Base-by-base conservation (phyloP, 2,329 filamentous ascomycete species). In the Neobulgaria alba region DNA sequence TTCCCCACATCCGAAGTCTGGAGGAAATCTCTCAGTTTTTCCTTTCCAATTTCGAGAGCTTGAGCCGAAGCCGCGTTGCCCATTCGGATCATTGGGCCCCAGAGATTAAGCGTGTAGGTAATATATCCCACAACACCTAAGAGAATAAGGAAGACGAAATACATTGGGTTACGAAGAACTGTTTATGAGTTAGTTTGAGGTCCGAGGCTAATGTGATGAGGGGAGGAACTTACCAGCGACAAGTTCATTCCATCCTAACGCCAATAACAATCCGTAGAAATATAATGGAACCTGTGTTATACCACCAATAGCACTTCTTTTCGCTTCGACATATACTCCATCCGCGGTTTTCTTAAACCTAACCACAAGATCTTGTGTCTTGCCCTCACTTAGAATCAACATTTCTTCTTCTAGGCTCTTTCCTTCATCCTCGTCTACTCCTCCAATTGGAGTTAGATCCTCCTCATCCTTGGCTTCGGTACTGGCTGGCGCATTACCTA, bases 281-380 rank as follows among this genome's bases (percentile, higher is more conserved):
- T 95, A 96, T 47, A 94, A 67, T 4, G 92, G 92, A 36, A 98
- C 80, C 63, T 95, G 89, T 3, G 89, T 85, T 55, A 98, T 85
- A 42, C 90, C 89, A 40, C 92, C 92, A 59, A 98, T 93, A 31
- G 92, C 92, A 60, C 90, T 89, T 43, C 92, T 79, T 73, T 98
- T 98, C 36, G 92, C 92, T 67, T 98, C 92, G 31, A 98, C 89
- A 56, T 95, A 98, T 3, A 98, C 90, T 5, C 89, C 92, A 60
- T 98, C 92, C 1, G 92, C 92, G 26, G 87, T 92, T 73, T 96
- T 96, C 73, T 95, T 96, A 74, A 98, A 98, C 41, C 92, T 77
- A 10, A 94, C 83, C 8, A 88, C 86, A 19, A 98, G 74, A 60
- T 98, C 89, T 59, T 94, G 85, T 45, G 85, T 77, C 67, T 95